phyloP scores from a whole-genome alignment of 805 yeast genomes.

The Pichia insulana region DNA sequence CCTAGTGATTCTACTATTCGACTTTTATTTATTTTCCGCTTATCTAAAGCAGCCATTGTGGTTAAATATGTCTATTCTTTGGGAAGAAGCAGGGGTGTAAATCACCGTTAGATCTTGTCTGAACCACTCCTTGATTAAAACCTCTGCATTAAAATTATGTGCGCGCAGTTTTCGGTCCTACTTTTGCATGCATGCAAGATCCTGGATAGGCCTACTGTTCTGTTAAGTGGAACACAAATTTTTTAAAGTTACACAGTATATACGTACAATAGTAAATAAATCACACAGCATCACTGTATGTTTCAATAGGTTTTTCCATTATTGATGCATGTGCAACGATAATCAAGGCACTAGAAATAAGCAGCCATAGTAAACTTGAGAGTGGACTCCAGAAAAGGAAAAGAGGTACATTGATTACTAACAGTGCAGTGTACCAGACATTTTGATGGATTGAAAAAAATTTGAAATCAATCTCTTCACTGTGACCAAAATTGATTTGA shows the following conservation, averaged over 20 bases:
- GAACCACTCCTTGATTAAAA: no score
- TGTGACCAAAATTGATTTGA: conserved; percentile 24
- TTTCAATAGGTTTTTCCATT: conserved; percentile 92
- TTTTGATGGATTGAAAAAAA: conserved; percentile 64
- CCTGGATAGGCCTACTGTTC: no score
- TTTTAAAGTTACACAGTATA: no score
- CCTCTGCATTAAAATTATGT: no score
- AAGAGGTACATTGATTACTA: conserved; percentile 48
- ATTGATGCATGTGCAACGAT: conserved; percentile 82
- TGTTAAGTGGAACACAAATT: no score
- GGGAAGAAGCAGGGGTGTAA: no score
- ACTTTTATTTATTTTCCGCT: not conserved
- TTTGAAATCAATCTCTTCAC: conserved; percentile 20
- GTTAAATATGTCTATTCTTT: no score
- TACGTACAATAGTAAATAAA: not conserved
- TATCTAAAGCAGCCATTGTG: no score
- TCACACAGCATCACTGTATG: conserved; percentile 64
- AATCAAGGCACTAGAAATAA: conserved; percentile 72
- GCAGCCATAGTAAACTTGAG: conserved; percentile 83
- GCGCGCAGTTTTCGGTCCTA: no score
- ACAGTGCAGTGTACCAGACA: conserved; percentile 76
- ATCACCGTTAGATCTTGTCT: no score
- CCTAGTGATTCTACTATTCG: not conserved
- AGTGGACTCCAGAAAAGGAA: conserved; percentile 77
- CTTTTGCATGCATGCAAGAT: no score